Base-by-base conservation (phyloP, 208 protist species). In the Balamuthia mandrillaris region DNA sequence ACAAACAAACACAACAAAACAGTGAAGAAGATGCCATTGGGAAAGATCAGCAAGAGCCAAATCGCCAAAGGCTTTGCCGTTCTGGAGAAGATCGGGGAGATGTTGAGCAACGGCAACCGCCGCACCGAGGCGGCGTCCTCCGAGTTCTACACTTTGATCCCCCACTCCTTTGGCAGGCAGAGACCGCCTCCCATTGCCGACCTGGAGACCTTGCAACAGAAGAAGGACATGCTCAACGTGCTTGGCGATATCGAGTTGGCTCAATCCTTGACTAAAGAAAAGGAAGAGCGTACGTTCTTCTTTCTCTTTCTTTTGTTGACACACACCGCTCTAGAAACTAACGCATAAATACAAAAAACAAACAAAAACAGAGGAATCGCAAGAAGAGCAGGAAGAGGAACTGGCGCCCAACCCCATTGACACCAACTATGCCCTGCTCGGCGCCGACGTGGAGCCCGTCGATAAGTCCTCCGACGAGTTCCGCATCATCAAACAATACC, bases 101-200 rank as follows among this genome's bases (percentile, higher is more conserved):
- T 68, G 1, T 2, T 41, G 33, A 35, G 37, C 54, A 39, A 16
- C 39, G 33, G 29, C 54, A 74, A 45, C 12, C 31, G 33, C 42
- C 4, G 33, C 16, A 63, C 93, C 2, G 45, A 16, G 0, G 54
- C 45, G 5, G 29, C 87, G 14, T 88, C 78, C 0, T 81, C 44
- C 33, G 35, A n/a, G 49, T 94, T 94, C 85, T 94, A 92, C 58
- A 94, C 91, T 39, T 7, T 47, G 24, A 86, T 91, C 21, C 89
- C 89, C 29, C 87, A 90, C 61, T 60, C 35, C 18, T 88, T 88
- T 41, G 87, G 87, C 47, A 51, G 65, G 16, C 24, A 39, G 52
- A 12, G 27, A 49, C 72, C 72, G 9, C 72, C 72, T n/a, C n/a
- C n/a, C n/a, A n/a, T n/a, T n/a, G n/a, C n/a, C n/a, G 72, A 81